Base-by-base conservation (phyloP, 1,284 basidiomycete genomes). In the Bjerkandera adusta region DNA sequence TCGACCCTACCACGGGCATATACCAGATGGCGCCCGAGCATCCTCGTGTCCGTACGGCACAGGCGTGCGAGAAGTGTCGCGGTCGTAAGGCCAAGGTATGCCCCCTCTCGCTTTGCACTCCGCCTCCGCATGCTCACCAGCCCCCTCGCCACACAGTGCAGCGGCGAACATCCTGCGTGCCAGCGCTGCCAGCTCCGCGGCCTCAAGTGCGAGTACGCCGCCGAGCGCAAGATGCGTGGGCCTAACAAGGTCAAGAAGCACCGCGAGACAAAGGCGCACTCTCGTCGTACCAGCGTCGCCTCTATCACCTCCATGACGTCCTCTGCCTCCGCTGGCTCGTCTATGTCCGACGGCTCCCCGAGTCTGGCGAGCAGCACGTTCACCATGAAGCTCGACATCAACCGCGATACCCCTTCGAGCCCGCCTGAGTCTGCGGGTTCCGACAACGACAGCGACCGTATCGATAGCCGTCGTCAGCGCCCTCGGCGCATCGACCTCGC, bases 1-100 rank as follows among this genome's bases (percentile, higher is more conserved):
- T 83, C 16, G 79, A 84, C 56, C 75, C 75, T 2, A 51, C 68
- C 4, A 83, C 81, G 0, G 79, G 78, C 12, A 72, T 81, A 33
- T 83, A 81, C 57, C 80, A 81, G 59, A 73, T 71, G 5, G 73
- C 76, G 2, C 71, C 76, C 1, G 79, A 83, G 54, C 79, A 81
- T 43, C 76, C 77, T 1, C 73, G 81, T 2, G 61, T 83, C 30
- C 59, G 68, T 18, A 73, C 69, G 5, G 65, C 64, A 0, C 70
- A 72, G 48, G 71, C 70, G 2, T 73, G 71, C 52, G 69, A 72
- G 57, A 68, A 68, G 54, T 73, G 71, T 51, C 62, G 71, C n/a
- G 56, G 58, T 2, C 54, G 70, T n/a, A 73, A 73, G 54, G 69
- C 69, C 3, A 73, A 72, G 64, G 71, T 71, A 24, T 34, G 63